Evolutionary conservation across 495 filamentous ascomycete species (phyloP).

Genomic region (Cercophora samala): DNA sequence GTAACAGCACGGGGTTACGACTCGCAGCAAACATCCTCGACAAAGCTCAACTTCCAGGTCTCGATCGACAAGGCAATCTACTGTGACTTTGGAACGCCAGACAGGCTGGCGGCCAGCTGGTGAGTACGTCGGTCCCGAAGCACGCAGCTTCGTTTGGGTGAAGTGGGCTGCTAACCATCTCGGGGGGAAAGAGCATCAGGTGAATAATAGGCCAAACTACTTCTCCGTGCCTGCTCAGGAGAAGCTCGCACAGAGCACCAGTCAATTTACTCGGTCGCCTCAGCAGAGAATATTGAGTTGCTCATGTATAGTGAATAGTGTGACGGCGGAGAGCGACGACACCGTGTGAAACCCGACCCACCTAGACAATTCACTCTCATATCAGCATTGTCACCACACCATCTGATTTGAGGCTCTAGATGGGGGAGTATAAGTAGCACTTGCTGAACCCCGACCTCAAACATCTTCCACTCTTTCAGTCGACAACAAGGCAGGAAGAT

Average conservation of each 20-base stretch:
- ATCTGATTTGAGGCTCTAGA: neutral
- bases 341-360: conserved; percentile 1
- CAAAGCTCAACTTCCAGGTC: neutral
- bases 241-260: neutral
- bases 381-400: neutral
- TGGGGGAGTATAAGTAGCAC: neutral
- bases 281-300: neutral
- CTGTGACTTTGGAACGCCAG: neutral
- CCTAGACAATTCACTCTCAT: neutral
- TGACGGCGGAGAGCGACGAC: conserved; percentile 2
- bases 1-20: neutral
- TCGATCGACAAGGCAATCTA: neutral
- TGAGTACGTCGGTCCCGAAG: neutral
- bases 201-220: neutral
- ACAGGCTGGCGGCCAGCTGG: neutral
- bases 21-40: neutral
- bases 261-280: neutral
- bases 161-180: neutral
- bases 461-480: neutral
- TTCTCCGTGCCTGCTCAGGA: neutral
- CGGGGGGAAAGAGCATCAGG: neutral
- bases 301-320: neutral
- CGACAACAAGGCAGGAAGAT: neutral
- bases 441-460: neutral
- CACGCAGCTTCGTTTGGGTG: neutral